These are phyloP conservation scores for Debaryomyces prosopidis DNA, from an alignment of 805 yeast species.

Conservation along the genomic window DNA sequence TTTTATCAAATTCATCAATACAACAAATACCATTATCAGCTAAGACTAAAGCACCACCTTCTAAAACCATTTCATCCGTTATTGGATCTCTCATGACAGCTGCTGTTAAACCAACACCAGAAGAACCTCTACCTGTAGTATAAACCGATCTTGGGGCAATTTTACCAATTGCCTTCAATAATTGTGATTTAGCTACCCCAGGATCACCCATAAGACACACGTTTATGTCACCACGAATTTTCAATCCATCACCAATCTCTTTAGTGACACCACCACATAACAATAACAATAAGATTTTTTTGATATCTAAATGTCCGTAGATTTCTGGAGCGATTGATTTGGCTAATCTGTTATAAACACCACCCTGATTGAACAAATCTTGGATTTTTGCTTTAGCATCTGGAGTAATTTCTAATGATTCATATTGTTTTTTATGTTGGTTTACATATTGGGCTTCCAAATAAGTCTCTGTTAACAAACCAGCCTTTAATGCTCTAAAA, in stretches of 20 bases:
- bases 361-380: constrained; percentile 58
- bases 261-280: constrained; percentile 96
- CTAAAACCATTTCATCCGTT: constrained; percentile 97
- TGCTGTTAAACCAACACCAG: constrained; percentile 98
- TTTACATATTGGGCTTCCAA: constrained; percentile 81
- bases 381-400: constrained; percentile 58
- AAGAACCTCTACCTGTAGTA: constrained; percentile 97
- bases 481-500: constrained; percentile 88
- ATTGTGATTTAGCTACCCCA: constrained; percentile 98
- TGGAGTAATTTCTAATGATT: constrained; percentile 55
- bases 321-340: constrained; percentile 96
- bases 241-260: constrained; percentile 93
- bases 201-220: constrained; percentile 98
- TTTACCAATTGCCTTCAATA: constrained; percentile 84
- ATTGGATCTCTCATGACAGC: constrained; percentile 99
- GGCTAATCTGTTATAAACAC: constrained; percentile 77
- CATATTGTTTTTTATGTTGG: constrained; percentile 89
- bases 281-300: constrained; percentile 81
- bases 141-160: constrained; percentile 96
- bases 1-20: constrained; percentile 97
- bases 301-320: constrained; percentile 90
- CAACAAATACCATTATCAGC: constrained; percentile 99
- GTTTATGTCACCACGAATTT: constrained; percentile 95
- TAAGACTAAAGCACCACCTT: constrained; percentile 95
- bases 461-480: constrained; percentile 90